A percentile compares a stretch with the other conserved stretches of the same genome.
Evolutionary conservation across 208 protist genomes (phyloP).

Genomic region (Trypanosoma lewisi): DNA sequence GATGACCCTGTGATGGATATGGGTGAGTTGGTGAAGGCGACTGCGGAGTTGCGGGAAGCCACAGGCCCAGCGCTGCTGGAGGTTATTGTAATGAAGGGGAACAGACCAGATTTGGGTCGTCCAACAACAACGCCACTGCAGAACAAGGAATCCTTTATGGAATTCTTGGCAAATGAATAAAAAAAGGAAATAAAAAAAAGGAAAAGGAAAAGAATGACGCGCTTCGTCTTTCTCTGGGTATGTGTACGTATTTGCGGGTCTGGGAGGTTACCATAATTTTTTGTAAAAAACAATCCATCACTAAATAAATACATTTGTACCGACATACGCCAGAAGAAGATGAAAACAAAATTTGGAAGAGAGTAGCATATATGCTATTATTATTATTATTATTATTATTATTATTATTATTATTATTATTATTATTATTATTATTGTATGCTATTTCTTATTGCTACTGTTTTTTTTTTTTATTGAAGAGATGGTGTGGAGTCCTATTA

Average conservation of each 20-base stretch:
- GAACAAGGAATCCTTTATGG: constrained; percentile 66
- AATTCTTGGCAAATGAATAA: constrained; percentile 30
- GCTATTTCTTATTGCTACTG: constrained; percentile 2
- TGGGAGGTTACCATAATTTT: too few relatives aligned
- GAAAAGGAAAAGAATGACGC: not conserved
- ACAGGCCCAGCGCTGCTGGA: constrained; percentile 82
- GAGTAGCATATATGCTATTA: too few relatives aligned
- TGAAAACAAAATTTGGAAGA: too few relatives aligned
- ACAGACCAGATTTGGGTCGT: constrained; percentile 43
- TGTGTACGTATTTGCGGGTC: too few relatives aligned
- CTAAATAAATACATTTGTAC: too few relatives aligned
- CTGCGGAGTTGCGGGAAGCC: constrained; percentile 50
- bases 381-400: too few relatives aligned
- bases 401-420: too few relatives aligned
- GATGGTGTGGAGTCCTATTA: not conserved
- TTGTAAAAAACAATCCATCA: too few relatives aligned
- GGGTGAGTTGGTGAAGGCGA: constrained; percentile 55
- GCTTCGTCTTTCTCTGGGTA: not conserved
- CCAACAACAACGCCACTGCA: constrained; percentile 42
- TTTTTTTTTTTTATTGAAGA: constrained; percentile 2
- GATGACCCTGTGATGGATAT: constrained; percentile 59
- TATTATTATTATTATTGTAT: too few relatives aligned
- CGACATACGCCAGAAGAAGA: too few relatives aligned
- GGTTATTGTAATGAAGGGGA: constrained; percentile 52
- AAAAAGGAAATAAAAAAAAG: constrained; percentile 12